phyloP scores from a whole-genome alignment of 208 protist species.

The Trypanosoma congolense region DNA sequence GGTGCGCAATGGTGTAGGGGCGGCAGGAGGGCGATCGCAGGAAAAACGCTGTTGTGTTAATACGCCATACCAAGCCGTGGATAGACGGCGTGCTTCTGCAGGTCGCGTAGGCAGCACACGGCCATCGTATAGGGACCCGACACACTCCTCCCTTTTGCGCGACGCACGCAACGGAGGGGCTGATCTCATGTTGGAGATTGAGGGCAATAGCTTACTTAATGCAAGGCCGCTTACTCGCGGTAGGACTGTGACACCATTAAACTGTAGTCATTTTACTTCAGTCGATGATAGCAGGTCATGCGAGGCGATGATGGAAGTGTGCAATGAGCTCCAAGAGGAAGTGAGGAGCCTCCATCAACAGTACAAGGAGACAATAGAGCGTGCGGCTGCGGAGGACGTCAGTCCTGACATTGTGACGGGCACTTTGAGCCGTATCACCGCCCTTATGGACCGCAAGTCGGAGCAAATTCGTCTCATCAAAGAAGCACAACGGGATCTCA shows the following conservation, averaged over 20 bases:
- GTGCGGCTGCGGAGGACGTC: constrained; percentile 39
- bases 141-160: constrained; percentile 78
- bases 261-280: not conserved
- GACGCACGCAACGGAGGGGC: constrained; percentile 50
- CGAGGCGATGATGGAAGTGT: constrained; percentile 47
- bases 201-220: not conserved
- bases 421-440: constrained; percentile 47
- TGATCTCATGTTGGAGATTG: not conserved
- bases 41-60: not conserved
- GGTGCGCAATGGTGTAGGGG: not conserved
- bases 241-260: not conserved
- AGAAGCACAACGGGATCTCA: constrained; percentile 44
- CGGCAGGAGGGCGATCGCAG: not conserved
- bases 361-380: constrained; percentile 68
- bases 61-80: constrained; percentile 1
- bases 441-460: constrained; percentile 70
- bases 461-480: constrained; percentile 75
- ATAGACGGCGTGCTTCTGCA: constrained; percentile 14
- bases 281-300: not conserved
- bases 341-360: constrained; percentile 58
- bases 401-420: constrained; percentile 49
- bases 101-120: constrained; percentile 11
- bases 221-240: constrained; percentile 1
- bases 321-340: constrained; percentile 61
- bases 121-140: constrained; percentile 70